Evolutionary conservation across 192 early-diverging fungal species (phyloP).

Genomic region (Linnemannia hyalina): DNA sequence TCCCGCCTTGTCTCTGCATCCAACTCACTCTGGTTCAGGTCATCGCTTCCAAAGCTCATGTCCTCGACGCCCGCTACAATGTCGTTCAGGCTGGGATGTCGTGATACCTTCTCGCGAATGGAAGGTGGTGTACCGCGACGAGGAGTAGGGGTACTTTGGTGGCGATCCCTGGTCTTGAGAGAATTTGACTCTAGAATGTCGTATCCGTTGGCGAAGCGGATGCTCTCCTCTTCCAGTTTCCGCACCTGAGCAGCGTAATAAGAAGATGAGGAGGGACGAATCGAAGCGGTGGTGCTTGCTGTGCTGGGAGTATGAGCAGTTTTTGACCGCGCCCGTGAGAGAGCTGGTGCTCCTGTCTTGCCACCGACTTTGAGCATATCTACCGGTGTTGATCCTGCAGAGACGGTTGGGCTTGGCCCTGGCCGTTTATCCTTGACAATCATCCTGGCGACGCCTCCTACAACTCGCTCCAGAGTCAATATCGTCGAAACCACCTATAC

Average conservation of each 20-base stretch:
- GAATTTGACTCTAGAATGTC: slow-evolving; percentile 11
- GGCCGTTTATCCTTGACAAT: slow-evolving; percentile 41
- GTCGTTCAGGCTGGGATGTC: slow-evolving; percentile 26
- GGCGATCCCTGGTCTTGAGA: slow-evolving; percentile 35
- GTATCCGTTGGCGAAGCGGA: slow-evolving; percentile 44
- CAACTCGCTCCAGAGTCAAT: slow-evolving; percentile 75
- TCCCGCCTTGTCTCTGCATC: slow-evolving; percentile 28
- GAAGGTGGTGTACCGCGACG: not conserved
- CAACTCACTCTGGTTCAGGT: not conserved
- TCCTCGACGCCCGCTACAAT: slow-evolving; percentile 15
- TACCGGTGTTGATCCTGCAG: slow-evolving; percentile 20
- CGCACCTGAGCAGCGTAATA: slow-evolving; percentile 48
- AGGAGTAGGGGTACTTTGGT: slow-evolving; percentile 38
- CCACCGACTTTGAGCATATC: slow-evolving; percentile 10
- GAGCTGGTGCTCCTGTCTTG: not conserved
- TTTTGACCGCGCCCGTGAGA: slow-evolving; percentile 49
- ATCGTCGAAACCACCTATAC: slow-evolving; percentile 80
- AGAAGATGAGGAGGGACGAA: slow-evolving; percentile 37
- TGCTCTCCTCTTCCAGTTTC: slow-evolving; percentile 51
- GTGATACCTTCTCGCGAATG: not conserved
- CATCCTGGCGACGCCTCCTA: slow-evolving; percentile 55
- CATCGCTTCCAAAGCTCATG: slow-evolving; percentile 23
- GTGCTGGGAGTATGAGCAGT: slow-evolving; percentile 32
- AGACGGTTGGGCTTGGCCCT: slow-evolving; percentile 32
- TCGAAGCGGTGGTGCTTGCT: slow-evolving; percentile 36